Percentiles rank a stretch among this genome's conserved stretches.
phyloP scores from a whole-genome alignment of 169 alveolate species.

The Miamiensis avidus region DNA sequence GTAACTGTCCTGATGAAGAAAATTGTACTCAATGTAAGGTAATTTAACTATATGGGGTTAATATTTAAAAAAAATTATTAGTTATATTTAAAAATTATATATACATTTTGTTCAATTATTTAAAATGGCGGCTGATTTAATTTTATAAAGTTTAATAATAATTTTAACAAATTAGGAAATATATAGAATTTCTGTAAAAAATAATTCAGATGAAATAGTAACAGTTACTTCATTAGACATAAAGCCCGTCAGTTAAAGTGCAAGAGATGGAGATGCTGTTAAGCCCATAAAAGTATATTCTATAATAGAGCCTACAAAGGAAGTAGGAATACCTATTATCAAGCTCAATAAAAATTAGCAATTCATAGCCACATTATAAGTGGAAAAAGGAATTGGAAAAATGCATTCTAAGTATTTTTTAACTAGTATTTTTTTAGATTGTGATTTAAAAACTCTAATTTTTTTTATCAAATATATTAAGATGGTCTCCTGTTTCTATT shows the following conservation, averaged over 20 bases:
- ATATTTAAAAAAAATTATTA: too few relatives aligned
- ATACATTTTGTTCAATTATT: too few relatives aligned
- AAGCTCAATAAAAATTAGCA: slow-evolving; percentile 92
- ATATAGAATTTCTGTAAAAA: slow-evolving; percentile 77
- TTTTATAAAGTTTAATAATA: too few relatives aligned
- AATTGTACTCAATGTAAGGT: slow-evolving; percentile 92
- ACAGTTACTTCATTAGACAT: slow-evolving; percentile 90
- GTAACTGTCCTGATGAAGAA: slow-evolving; percentile 89
- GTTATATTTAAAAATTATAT: too few relatives aligned
- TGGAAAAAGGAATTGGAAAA: slow-evolving; percentile 96
- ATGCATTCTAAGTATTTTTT: slow-evolving; percentile 89
- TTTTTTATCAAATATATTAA: too few relatives aligned
- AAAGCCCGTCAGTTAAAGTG: slow-evolving; percentile 33
- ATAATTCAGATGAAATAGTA: slow-evolving; percentile 71
- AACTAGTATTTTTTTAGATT: too few relatives aligned
- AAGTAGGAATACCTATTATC: slow-evolving; percentile 91
- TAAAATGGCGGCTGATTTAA: too few relatives aligned
- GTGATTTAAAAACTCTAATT: background rate
- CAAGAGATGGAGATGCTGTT: slow-evolving; percentile 47
- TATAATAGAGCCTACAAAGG: slow-evolving; percentile 50
- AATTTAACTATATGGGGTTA: slow-evolving; percentile 53
- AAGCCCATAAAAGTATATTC: slow-evolving; percentile 55
- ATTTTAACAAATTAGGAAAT: too few relatives aligned
- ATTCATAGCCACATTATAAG: slow-evolving; percentile 92
- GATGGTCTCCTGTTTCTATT: slow-evolving; percentile 95